phyloP scores from a whole-genome alignment of 768 basidiomycete species.

The Auriscalpium vulgare region DNA sequence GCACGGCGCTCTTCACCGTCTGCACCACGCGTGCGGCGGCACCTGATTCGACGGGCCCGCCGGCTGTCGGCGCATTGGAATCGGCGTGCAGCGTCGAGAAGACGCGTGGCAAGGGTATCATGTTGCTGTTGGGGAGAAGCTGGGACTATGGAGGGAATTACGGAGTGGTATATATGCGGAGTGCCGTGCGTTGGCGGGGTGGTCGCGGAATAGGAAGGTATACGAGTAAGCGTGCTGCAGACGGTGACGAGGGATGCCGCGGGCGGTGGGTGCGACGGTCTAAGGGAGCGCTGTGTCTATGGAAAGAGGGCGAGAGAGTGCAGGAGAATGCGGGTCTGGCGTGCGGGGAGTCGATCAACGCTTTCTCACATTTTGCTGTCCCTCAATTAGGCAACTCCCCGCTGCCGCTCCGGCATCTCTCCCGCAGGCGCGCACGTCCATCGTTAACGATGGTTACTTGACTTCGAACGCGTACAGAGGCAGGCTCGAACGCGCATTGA shows the following conservation, averaged over 20 bases:
- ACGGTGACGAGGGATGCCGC: background rate
- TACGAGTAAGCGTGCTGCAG: background rate
- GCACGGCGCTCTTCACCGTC: slow-evolving; percentile 58
- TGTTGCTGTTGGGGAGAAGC: slow-evolving; percentile 4
- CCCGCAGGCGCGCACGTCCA: background rate
- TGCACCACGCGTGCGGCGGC: slow-evolving; percentile 38
- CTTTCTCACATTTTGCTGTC: background rate
- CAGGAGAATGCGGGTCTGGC: background rate
- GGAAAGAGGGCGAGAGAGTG: background rate
- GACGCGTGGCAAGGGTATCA: slow-evolving; percentile 33
- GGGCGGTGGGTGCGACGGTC: background rate
- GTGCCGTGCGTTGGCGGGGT: background rate
- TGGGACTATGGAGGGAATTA: slow-evolving; percentile 2
- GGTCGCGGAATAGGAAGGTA: background rate
- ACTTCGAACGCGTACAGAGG: no score
- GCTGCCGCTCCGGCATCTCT: background rate
- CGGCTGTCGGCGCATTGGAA: slow-evolving; percentile 28
- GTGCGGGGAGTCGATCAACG: background rate
- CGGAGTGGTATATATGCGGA: slow-evolving; percentile 4
- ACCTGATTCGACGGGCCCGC: slow-evolving; percentile 18
- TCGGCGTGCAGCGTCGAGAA: slow-evolving; percentile 48
- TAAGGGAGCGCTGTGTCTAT: background rate
- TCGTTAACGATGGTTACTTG: no score
- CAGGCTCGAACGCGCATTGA: no score
- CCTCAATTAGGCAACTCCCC: background rate